Evolutionary conservation across 148 eudicot genomes (phyloP).

Genomic region (Arbutus unedo): DNA sequence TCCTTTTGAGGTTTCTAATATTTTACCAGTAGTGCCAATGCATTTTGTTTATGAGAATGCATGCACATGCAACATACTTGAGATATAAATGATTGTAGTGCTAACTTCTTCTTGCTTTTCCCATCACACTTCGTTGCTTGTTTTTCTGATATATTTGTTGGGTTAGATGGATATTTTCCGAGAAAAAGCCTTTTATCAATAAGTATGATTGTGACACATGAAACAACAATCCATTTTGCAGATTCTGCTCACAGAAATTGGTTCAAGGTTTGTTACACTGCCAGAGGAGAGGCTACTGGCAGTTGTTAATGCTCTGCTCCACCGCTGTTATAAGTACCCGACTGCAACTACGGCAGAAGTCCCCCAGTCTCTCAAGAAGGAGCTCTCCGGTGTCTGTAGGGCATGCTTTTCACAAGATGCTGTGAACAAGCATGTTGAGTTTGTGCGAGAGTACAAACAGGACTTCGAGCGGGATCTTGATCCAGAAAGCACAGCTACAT

Average conservation of each 20-base stretch:
- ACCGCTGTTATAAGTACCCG: slow-evolving; percentile 96
- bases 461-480: slow-evolving; percentile 99
- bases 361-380: slow-evolving; percentile 95
- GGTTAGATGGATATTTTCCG: neutral
- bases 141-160: neutral
- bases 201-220: neutral
- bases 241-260: slow-evolving; percentile 91
- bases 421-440: slow-evolving; percentile 94
- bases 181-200: neutral
- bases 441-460: slow-evolving; percentile 91
- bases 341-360: slow-evolving; percentile 98
- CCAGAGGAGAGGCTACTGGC: slow-evolving; percentile 99
- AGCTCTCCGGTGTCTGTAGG: slow-evolving; percentile 96
- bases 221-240: slow-evolving; percentile 27
- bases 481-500: slow-evolving; percentile 84
- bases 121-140: neutral
- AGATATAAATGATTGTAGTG: neutral
- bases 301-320: slow-evolving; percentile 91
- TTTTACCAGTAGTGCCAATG: neutral
- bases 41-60: neutral
- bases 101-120: slow-evolving; percentile 1
- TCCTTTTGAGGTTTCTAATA: neutral
- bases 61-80: neutral
- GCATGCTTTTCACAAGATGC: slow-evolving; percentile 99
- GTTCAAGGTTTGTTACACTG: slow-evolving; percentile 94